Percentiles rank a stretch among this genome's conserved stretches.
Conservation (phyloP, 495 filamentous ascomycete species). For the Cercophora newfieldiana region DNA sequence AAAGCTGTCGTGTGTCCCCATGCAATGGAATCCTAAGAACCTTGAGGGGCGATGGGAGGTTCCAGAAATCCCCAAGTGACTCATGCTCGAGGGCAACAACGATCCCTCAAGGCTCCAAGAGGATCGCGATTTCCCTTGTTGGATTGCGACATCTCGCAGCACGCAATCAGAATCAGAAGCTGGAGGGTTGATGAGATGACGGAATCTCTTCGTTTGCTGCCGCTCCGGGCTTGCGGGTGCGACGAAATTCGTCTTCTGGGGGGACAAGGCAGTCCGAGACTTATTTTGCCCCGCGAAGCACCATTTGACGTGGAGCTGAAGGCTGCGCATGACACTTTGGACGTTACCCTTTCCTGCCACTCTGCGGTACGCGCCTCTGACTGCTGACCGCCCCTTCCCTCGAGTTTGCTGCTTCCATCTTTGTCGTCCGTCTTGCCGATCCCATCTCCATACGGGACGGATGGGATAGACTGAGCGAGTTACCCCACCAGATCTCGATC, state of each 20-base stretch:
- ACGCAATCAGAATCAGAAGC: background rate
- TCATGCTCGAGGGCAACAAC: background rate
- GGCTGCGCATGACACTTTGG: background rate
- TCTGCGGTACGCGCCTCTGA: background rate
- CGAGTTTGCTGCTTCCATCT: background rate
- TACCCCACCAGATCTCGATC: slow-evolving; percentile 12
- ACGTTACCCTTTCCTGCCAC: slow-evolving; percentile 1
- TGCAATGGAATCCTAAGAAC: background rate
- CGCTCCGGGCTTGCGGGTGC: background rate
- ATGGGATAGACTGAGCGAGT: background rate
- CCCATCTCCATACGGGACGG: background rate
- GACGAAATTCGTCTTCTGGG: background rate
- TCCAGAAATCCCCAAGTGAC: background rate
- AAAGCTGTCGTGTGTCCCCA: background rate
- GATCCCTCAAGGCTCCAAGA: background rate
- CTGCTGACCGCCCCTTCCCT: slow-evolving; percentile 1
- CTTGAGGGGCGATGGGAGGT: background rate
- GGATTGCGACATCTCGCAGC: slow-evolving; percentile 12
- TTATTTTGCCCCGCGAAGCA: background rate
- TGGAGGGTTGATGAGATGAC: background rate
- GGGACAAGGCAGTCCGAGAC: background rate
- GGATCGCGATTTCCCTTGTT: slow-evolving; percentile 13
- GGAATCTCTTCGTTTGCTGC: background rate
- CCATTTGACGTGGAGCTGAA: background rate
- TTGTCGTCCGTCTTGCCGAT: slow-evolving; percentile 5